A percentile compares a stretch with the other conserved stretches of the same genome.
phyloP scores from a whole-genome alignment of 257 asterid genomes.

The Nemophila menziesii region DNA sequence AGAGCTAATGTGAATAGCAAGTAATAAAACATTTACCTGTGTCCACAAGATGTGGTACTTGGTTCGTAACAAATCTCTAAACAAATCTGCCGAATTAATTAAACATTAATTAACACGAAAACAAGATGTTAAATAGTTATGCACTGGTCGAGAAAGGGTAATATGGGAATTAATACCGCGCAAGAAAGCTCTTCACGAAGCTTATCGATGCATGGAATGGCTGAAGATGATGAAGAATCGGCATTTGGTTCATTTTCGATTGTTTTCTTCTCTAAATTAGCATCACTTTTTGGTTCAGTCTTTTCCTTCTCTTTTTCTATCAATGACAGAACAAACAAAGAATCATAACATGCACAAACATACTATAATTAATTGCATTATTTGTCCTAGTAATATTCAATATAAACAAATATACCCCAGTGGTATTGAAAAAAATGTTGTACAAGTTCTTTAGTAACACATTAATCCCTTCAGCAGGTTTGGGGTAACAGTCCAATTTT shows the following conservation, averaged over 20 bases:
- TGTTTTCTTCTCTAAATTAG: constrained; percentile 19
- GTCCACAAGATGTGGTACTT: constrained; percentile 96
- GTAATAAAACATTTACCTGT: constrained; percentile 40
- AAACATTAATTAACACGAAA: constrained; percentile 1
- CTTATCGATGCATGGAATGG: constrained; percentile 64
- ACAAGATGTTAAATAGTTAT: constrained; percentile 2
- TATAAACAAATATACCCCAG: too few species aligned
- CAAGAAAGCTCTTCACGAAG: constrained; percentile 98
- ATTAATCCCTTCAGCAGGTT: too few species aligned
- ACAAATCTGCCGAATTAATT: constrained; percentile 54
- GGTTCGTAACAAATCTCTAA: constrained; percentile 94
- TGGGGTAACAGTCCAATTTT: too few species aligned
- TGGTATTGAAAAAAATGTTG: too few species aligned
- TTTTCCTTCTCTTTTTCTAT: constrained; percentile 24
- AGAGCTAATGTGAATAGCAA: background rate
- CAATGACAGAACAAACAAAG: constrained; percentile 2
- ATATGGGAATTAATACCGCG: constrained; percentile 45
- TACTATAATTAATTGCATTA: too few species aligned
- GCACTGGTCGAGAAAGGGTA: background rate
- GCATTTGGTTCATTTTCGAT: constrained; percentile 19
- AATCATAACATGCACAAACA: background rate
- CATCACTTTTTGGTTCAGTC: constrained; percentile 8
- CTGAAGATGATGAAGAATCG: constrained; percentile 27
- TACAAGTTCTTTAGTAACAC: too few species aligned
- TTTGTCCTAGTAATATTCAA: too few species aligned